Base-by-base conservation (phyloP, 2,329 filamentous ascomycete genomes). In the Colletotrichum truncatum region DNA sequence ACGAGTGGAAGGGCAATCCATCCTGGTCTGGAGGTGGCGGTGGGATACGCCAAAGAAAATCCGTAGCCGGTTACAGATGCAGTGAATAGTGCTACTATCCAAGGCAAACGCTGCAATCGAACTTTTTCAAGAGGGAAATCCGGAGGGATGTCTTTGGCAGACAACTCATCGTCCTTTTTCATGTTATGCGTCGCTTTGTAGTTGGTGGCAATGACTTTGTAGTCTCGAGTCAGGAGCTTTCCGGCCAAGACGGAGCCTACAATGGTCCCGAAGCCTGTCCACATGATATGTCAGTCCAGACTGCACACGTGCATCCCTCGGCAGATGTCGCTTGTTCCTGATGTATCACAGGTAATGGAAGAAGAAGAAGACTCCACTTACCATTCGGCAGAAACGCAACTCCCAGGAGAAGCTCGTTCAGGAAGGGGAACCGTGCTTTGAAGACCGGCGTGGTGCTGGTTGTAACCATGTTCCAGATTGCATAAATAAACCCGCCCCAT, bases 381-480 rank as follows among this genome's bases (percentile, higher is more conserved):
- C 73, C 72, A 26, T 73, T 75, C 1, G 73, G 73, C 3, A 75
- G 45, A 23, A 72, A 75, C 9, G 65, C 67, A 1, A 75, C 67
- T n/a, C 74, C 74, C 5, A 75, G 30, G 6, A 69, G 36, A 6
- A 71, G 55, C 48, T 75, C 70, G 51, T 48, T 67, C 3, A 75
- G 66, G 4, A 69, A 49, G 16, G 46, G 0, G 21, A 74, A 74
- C 2, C 70, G 62, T 36, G 56, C 34, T 53, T 78, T 73, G 54
- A 82, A 77, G 1, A 79, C 49, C 0, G 71, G 69, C 0, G 80
- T 79, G 2, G 81, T 82, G 16, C 74, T 79, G 2, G 78, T 76
- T 6, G 78, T 82, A 2, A 84, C 78, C 81, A 85, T 84, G 30
- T 77, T 82, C 80, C 81, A 84, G 6, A 80, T 75, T 0, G 82